A percentile compares a stretch with the other conserved stretches of the same genome.
Conservation (phyloP, 768 basidiomycete genomes). For the Rhodotorula diobovata region DNA sequence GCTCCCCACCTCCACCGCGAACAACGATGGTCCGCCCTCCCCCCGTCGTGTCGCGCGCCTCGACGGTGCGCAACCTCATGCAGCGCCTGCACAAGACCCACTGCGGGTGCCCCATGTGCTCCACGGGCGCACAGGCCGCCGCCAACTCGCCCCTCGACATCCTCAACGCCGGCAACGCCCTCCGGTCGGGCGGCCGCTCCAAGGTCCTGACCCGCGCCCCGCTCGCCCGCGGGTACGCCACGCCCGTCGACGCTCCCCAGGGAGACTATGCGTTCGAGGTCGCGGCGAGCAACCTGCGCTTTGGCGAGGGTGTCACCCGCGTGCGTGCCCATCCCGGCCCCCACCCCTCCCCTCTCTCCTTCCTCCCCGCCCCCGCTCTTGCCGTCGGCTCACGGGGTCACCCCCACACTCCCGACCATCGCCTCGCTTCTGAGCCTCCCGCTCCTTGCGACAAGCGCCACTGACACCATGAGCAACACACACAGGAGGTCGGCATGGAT, state of each 20-base stretch:
- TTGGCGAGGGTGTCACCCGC: conserved; percentile 81
- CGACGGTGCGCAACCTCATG: neutral
- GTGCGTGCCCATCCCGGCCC: too few species aligned
- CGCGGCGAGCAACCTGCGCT: conserved; percentile 79
- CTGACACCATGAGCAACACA: neutral
- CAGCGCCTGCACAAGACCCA: conserved; percentile 26
- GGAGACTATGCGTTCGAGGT: conserved; percentile 89
- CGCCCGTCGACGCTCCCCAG: conserved; percentile 65
- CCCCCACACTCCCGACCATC: neutral
- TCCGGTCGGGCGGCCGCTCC: conserved; percentile 10
- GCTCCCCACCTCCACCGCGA: too few species aligned
- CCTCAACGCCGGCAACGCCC: neutral
- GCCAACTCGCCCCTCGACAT: conserved; percentile 8
- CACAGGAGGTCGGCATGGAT: conserved; percentile 75
- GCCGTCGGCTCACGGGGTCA: neutral
- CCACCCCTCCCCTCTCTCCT: neutral
- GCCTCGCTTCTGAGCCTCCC: too few species aligned
- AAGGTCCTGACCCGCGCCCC: neutral
- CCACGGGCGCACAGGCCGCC: conserved; percentile 7
- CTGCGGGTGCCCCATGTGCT: conserved; percentile 39
- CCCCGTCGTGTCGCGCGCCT: neutral
- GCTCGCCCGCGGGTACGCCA: conserved; percentile 51
- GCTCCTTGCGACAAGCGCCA: neutral
- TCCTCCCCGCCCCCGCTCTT: too few species aligned
- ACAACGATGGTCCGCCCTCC: neutral